These are phyloP conservation scores for Ogataea glucozyma DNA, from an alignment of 805 yeast species.

Conservation along the genomic window DNA sequence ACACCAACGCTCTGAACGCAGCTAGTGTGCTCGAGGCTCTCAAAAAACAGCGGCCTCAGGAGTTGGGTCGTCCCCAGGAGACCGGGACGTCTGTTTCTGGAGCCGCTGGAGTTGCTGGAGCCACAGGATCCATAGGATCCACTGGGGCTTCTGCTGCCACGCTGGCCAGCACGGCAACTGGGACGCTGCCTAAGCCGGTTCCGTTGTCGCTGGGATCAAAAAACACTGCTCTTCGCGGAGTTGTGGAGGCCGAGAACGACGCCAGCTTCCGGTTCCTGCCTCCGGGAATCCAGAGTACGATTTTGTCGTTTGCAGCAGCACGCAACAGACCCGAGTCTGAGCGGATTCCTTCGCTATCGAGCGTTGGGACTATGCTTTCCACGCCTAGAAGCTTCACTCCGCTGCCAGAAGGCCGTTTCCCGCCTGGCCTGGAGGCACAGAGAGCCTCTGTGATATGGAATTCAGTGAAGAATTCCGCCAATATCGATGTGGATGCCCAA, in stretches of 20 bases:
- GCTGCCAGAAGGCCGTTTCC: slow-evolving; percentile 28
- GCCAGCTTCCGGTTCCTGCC: slow-evolving; percentile 35
- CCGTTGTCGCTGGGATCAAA: not conserved
- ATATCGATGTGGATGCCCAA: slow-evolving; percentile 30
- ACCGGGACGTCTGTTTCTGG: slow-evolving; percentile 8
- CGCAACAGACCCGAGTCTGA: slow-evolving; percentile 21
- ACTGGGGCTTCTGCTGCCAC: too few relatives aligned
- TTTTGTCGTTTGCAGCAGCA: slow-evolving; percentile 31
- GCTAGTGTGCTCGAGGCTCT: slow-evolving; percentile 40
- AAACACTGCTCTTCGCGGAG: not conserved
- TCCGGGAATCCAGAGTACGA: slow-evolving; percentile 37
- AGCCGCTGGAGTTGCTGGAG: too few relatives aligned
- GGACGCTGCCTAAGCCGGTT: too few relatives aligned
- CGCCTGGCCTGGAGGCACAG: slow-evolving; percentile 37
- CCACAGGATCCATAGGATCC: too few relatives aligned
- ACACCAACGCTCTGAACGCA: slow-evolving; percentile 37
- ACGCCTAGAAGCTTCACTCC: slow-evolving; percentile 32
- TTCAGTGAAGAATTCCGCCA: slow-evolving; percentile 24
- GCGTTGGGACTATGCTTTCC: slow-evolving; percentile 27
- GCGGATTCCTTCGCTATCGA: slow-evolving; percentile 22
- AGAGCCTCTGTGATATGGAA: slow-evolving; percentile 37
- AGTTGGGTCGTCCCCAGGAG: slow-evolving; percentile 10
- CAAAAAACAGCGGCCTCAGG: slow-evolving; percentile 37
- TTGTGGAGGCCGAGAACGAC: slow-evolving; percentile 25
- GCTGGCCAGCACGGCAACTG: slow-evolving; percentile 8